Evolutionary conservation across 768 basidiomycete species (phyloP).

Genomic region (Polyporus arcularius): DNA sequence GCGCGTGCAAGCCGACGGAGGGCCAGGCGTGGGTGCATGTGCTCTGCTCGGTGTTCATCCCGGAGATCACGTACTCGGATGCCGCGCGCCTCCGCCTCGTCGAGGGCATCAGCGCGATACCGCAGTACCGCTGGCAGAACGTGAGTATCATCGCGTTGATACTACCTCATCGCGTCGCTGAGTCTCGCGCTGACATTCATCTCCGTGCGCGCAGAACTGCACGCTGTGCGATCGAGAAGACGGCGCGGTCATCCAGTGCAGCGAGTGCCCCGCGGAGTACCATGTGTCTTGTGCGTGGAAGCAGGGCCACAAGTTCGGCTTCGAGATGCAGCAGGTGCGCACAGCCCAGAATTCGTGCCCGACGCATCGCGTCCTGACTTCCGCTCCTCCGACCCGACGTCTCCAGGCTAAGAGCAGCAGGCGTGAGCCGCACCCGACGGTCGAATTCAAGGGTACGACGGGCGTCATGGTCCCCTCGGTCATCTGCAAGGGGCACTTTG

Average conservation of each 20-base stretch:
- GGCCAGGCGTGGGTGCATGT: conserved; percentile 93
- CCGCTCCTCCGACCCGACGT: background rate
- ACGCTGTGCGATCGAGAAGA: conserved; percentile 67
- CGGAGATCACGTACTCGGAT: conserved; percentile 83
- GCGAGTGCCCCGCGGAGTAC: conserved; percentile 77
- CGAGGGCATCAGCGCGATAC: conserved; percentile 81
- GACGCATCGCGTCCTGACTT: background rate
- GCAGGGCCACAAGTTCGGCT: conserved; percentile 82
- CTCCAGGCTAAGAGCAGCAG: conserved; percentile 75
- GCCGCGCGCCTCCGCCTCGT: conserved; percentile 71
- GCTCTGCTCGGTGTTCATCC: conserved; percentile 84
- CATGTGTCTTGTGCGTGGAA: conserved; percentile 93
- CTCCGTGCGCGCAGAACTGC: conserved; percentile 57
- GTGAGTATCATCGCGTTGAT: conserved; percentile 44
- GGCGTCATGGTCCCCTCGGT: conserved; percentile 80
- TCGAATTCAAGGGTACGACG: conserved; percentile 75
- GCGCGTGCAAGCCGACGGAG: conserved; percentile 88
- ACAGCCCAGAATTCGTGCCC: background rate
- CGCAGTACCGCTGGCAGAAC: conserved; percentile 68
- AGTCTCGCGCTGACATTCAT: conserved; percentile 14
- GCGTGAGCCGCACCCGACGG: conserved; percentile 61
- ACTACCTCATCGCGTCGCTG: background rate
- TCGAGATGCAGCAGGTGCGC: conserved; percentile 85
- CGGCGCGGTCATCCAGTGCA: conserved; percentile 84
- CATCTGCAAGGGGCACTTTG: conserved; percentile 74